Evolutionary conservation across 2,329 filamentous ascomycete species (phyloP).

Genomic region (Talaromyces sp.): DNA sequence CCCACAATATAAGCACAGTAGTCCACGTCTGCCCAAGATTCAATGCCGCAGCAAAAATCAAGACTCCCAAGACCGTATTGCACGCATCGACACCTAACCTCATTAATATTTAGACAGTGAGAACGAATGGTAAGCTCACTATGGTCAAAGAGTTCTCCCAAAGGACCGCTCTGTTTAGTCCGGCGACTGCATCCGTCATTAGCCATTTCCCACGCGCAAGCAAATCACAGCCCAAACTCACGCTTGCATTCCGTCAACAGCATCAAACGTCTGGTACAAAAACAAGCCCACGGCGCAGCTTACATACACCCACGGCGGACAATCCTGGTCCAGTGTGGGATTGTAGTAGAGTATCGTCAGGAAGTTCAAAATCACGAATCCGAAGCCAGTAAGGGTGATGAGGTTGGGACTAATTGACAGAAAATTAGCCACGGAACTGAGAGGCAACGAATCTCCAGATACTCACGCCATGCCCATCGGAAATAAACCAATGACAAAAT

Average conservation of each 20-base stretch:
- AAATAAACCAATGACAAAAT: slow-evolving; percentile 89
- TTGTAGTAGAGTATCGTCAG: slow-evolving; percentile 93
- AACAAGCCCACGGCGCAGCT: slow-evolving; percentile 87
- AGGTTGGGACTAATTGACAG: slow-evolving; percentile 41
- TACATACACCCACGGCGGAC: slow-evolving; percentile 90
- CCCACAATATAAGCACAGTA: slow-evolving; percentile 78
- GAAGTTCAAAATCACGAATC: slow-evolving; percentile 84
- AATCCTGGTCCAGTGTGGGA: slow-evolving; percentile 88
- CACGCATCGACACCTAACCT: slow-evolving; percentile 73
- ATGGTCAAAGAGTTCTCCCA: slow-evolving; percentile 96
- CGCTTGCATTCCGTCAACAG: slow-evolving; percentile 91
- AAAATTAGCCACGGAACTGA: not conserved
- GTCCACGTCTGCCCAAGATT: slow-evolving; percentile 91
- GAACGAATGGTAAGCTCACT: slow-evolving; percentile 40
- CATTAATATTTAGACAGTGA: not conserved
- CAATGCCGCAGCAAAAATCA: slow-evolving; percentile 87
- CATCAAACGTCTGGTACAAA: slow-evolving; percentile 97
- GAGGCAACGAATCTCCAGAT: slow-evolving; percentile 3
- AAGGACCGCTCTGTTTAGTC: slow-evolving; percentile 84
- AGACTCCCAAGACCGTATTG: slow-evolving; percentile 89
- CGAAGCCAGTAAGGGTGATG: slow-evolving; percentile 77
- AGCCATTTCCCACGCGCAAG: slow-evolving; percentile 2
- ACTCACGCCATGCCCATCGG: slow-evolving; percentile 87
- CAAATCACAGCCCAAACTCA: slow-evolving; percentile 43
- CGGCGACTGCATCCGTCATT: slow-evolving; percentile 56